Conservation (phyloP, 2,329 filamentous ascomycete species). For the Pyrenochaeta sp. region DNA sequence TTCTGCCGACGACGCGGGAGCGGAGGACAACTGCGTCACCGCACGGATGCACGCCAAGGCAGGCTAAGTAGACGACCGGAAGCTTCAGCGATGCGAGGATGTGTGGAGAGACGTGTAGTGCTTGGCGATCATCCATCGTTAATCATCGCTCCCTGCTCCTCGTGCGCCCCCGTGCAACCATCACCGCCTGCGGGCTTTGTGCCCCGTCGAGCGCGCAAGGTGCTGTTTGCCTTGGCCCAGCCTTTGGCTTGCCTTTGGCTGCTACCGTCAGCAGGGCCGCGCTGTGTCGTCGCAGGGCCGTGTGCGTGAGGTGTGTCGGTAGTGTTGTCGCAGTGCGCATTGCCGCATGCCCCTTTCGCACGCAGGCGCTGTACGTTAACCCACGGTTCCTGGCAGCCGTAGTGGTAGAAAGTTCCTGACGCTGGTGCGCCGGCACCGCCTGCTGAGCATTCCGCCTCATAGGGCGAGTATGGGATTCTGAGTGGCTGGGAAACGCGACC, state of each 20-base stretch:
- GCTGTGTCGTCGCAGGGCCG: neutral
- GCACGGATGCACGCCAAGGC: slow-evolving; percentile 32
- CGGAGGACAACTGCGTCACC: slow-evolving; percentile 46
- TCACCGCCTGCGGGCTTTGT: slow-evolving; percentile 8
- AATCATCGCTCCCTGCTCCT: slow-evolving; percentile 24
- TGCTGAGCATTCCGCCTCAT: slow-evolving; percentile 29
- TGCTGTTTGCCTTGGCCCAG: slow-evolving; percentile 13
- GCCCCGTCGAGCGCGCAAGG: slow-evolving; percentile 19
- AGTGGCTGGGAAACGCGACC: slow-evolving; percentile 17
- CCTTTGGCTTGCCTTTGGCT: slow-evolving; percentile 7
- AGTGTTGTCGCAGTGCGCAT: slow-evolving; percentile 3
- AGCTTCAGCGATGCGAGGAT: slow-evolving; percentile 36
- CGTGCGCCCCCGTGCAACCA: slow-evolving; percentile 19
- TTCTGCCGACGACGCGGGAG: slow-evolving; percentile 44
- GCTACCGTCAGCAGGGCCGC: slow-evolving; percentile 11
- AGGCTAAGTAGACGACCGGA: slow-evolving; percentile 43
- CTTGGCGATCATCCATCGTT: slow-evolving; percentile 34
- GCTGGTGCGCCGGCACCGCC: slow-evolving; percentile 1
- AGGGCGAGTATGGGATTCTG: slow-evolving; percentile 22
- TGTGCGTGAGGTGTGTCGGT: neutral
- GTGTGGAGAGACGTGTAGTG: slow-evolving; percentile 34
- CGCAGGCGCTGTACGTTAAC: slow-evolving; percentile 1
- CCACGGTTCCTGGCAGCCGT: slow-evolving; percentile 11
- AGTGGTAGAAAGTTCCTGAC: neutral
- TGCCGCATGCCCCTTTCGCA: slow-evolving; percentile 16